A percentile compares a stretch with the other conserved stretches of the same genome.
These are phyloP conservation scores for Calonectria pseudoreteaudii DNA, from an alignment of 2,329 filamentous ascomycete genomes.

Conservation along the genomic window DNA sequence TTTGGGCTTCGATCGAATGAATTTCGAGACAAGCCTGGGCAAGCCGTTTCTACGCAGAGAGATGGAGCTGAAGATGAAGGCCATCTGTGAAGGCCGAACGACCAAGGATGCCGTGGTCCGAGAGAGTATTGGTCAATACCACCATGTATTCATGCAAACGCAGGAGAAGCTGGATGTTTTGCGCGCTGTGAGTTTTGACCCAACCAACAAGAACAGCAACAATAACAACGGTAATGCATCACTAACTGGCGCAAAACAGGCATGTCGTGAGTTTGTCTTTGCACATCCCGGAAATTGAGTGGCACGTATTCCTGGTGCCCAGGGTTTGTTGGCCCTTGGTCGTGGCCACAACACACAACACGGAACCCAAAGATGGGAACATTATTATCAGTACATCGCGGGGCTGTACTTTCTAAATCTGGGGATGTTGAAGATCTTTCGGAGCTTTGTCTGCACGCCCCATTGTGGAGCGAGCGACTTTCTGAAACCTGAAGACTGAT, in stretches of 20 bases:
- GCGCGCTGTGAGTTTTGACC: slow-evolving; percentile 64
- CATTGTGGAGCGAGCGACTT: slow-evolving; percentile 33
- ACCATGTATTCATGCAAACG: slow-evolving; percentile 85
- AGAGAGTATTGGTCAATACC: slow-evolving; percentile 88
- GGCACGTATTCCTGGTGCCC: slow-evolving; percentile 22
- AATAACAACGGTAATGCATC: slow-evolving; percentile 9
- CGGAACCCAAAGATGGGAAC: slow-evolving; percentile 1
- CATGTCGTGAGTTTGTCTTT: slow-evolving; percentile 54
- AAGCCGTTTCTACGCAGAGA: slow-evolving; percentile 98
- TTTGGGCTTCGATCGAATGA: slow-evolving; percentile 94
- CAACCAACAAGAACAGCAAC: too few species aligned
- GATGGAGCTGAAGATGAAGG: slow-evolving; percentile 97
- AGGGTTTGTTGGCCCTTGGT: slow-evolving; percentile 44
- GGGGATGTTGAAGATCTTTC: slow-evolving; percentile 32
- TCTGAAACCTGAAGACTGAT: slow-evolving; percentile 27
- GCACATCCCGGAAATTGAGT: slow-evolving; percentile 26
- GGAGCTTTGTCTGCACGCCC: slow-evolving; percentile 31
- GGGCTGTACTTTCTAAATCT: slow-evolving; percentile 30
- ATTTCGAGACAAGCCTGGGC: slow-evolving; percentile 89
- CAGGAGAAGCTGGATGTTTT: slow-evolving; percentile 78
- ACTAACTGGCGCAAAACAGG: slow-evolving; percentile 43
- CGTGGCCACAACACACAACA: slow-evolving; percentile 37
- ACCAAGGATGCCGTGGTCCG: slow-evolving; percentile 80
- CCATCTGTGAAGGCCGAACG: slow-evolving; percentile 89
- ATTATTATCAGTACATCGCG: slow-evolving; percentile 17